Evolutionary conservation across 2,329 filamentous ascomycete genomes (phyloP).

Genomic region (Xylaria sp.): DNA sequence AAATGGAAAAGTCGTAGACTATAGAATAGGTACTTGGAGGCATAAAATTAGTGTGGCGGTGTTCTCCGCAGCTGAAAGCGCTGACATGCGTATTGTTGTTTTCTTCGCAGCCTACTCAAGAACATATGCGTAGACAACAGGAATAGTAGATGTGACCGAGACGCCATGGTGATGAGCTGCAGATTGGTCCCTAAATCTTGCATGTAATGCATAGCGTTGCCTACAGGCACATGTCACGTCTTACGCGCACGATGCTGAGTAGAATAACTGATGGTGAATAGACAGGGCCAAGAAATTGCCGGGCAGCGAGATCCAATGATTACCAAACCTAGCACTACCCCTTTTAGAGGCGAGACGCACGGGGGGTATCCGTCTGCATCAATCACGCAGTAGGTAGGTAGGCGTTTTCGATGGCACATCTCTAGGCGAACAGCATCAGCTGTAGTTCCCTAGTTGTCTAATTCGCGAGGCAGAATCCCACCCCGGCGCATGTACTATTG

Average conservation of each 20-base stretch:
- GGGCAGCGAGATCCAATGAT: background rate
- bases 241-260: background rate
- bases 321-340: background rate
- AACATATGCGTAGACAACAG: background rate
- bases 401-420: background rate
- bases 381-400: background rate
- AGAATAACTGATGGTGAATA: background rate
- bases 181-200: background rate
- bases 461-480: background rate
- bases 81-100: background rate
- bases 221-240: background rate
- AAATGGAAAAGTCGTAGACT: too few species aligned
- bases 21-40: background rate
- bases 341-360: background rate
- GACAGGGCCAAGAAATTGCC: background rate
- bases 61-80: background rate
- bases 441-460: background rate
- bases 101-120: background rate
- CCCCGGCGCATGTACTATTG: background rate
- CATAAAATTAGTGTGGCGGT: background rate
- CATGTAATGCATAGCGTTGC: background rate
- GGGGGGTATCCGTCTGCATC: too few species aligned
- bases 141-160: background rate
- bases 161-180: background rate
- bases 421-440: background rate